Conservation (phyloP, 805 yeast species). For the Pichia nakasei region DNA sequence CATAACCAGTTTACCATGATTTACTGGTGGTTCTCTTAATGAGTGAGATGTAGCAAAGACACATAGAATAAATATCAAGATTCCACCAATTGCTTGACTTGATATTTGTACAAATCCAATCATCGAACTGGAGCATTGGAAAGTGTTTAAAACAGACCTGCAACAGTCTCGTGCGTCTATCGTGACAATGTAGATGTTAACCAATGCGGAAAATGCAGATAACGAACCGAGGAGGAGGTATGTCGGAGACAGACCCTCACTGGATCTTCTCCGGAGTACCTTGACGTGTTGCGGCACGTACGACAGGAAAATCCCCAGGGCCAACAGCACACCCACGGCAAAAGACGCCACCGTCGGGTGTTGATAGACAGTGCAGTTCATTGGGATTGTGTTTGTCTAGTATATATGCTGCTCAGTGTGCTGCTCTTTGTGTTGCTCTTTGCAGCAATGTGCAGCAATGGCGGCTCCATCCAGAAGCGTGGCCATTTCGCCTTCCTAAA, state of each 20-base stretch:
- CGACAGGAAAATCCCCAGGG: slow-evolving; percentile 59
- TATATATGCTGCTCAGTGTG: too few species aligned
- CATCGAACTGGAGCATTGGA: slow-evolving; percentile 60
- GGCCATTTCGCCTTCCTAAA: too few species aligned
- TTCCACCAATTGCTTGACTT: slow-evolving; percentile 51
- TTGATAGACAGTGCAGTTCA: slow-evolving; percentile 33
- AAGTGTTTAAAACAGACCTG: slow-evolving; percentile 29
- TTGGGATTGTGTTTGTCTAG: too few species aligned
- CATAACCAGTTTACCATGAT: slow-evolving; percentile 32
- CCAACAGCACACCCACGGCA: slow-evolving; percentile 41
- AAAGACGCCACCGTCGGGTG: slow-evolving; percentile 46
- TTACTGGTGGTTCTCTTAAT: slow-evolving; percentile 36
- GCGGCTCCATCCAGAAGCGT: too few species aligned
- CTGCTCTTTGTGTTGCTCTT: too few species aligned
- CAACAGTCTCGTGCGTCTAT: slow-evolving; percentile 59
- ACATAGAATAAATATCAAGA: slow-evolving; percentile 48
- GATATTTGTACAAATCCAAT: slow-evolving; percentile 61
- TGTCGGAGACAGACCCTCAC: slow-evolving; percentile 72
- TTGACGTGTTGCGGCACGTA: slow-evolving; percentile 70
- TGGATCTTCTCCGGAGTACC: slow-evolving; percentile 46
- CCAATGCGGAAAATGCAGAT: slow-evolving; percentile 57
- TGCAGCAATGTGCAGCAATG: too few species aligned
- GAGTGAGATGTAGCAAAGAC: slow-evolving; percentile 39
- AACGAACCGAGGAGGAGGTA: slow-evolving; percentile 63
- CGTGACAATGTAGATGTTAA: slow-evolving; percentile 58